Percentiles rank a stretch among this genome's conserved stretches.
Evolutionary conservation across 2,329 filamentous ascomycete species (phyloP).

Genomic region (Hymenoscyphus scutula): DNA sequence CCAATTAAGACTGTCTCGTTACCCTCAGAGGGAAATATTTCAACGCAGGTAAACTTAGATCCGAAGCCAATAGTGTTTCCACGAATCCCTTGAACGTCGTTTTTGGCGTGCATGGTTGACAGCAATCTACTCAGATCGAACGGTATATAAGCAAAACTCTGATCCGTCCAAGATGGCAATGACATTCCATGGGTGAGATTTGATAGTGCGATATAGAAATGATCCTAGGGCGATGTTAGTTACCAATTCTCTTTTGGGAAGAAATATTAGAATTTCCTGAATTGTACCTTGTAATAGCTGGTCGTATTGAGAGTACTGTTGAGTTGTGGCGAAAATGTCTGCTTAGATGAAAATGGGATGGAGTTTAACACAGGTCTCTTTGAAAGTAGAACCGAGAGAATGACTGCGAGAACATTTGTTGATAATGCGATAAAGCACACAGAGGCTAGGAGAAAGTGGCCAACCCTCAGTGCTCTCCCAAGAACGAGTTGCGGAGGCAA

Average conservation of each 20-base stretch:
- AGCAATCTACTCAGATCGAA: constrained; percentile 30
- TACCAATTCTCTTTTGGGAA: too few species aligned
- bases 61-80: background rate
- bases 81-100: background rate
- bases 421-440: constrained; percentile 50
- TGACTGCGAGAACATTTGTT: constrained; percentile 52
- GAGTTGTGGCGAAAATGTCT: constrained; percentile 15
- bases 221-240: constrained; percentile 35
- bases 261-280: constrained; percentile 15
- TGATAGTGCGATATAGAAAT: constrained; percentile 44
- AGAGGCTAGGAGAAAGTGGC: constrained; percentile 46
- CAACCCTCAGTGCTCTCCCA: constrained; percentile 43
- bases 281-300: background rate
- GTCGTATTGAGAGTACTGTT: constrained; percentile 4
- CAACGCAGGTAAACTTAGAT: background rate
- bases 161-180: constrained; percentile 50
- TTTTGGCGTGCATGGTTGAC: background rate
- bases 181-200: constrained; percentile 45
- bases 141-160: constrained; percentile 47
- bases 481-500: constrained; percentile 53
- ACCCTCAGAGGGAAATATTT: background rate
- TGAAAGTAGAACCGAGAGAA: constrained; percentile 50
- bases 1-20: background rate
- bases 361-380: constrained; percentile 30
- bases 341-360: constrained; percentile 7